Evolutionary conservation across 1,284 basidiomycete species (phyloP).

Genomic region (Porodaedalea pini): DNA sequence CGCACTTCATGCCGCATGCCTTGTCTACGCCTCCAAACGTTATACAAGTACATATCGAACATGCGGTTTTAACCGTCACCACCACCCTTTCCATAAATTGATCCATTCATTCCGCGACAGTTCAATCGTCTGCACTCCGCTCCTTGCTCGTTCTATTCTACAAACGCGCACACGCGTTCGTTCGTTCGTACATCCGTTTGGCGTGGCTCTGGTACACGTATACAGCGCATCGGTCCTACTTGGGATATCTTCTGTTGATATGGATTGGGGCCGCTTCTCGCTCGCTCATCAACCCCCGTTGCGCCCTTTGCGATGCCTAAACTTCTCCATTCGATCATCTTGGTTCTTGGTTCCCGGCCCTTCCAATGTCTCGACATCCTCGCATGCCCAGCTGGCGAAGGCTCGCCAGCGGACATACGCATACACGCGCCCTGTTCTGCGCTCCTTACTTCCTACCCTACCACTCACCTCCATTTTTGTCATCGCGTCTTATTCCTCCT

Average conservation of each 20-base stretch:
- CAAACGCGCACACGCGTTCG: background rate
- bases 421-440: background rate
- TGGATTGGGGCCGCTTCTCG: background rate
- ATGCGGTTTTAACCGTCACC: background rate
- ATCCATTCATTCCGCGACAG: background rate
- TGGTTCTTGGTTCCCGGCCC: background rate
- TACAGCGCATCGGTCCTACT: background rate
- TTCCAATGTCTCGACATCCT: background rate
- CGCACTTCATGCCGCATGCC: background rate
- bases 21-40: constrained; percentile 7
- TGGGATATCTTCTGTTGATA: background rate
- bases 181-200: background rate
- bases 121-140: background rate
- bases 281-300: background rate
- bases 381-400: background rate
- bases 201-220: background rate
- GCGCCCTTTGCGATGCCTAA: background rate
- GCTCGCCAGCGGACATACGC: background rate
- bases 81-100: background rate
- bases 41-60: constrained; percentile 2
- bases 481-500: constrained; percentile 8
- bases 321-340: background rate
- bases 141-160: background rate
- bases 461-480: background rate
- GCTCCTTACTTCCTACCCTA: background rate